These are phyloP conservation scores for Cronartium ribicola DNA, from an alignment of 1,284 basidiomycete species.

Conservation along the genomic window DNA sequence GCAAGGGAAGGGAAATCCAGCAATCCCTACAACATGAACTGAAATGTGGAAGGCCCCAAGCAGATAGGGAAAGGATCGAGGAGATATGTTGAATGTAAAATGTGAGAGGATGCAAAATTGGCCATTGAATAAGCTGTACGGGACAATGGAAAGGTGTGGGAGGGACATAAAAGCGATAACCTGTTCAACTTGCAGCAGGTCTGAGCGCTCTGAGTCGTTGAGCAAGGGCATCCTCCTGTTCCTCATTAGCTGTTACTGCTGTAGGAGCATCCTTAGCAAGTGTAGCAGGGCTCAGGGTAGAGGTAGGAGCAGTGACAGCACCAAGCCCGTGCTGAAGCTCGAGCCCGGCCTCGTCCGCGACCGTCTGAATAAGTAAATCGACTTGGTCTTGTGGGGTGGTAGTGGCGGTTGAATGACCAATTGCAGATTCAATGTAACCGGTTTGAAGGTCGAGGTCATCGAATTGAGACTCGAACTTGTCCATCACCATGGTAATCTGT, in stretches of 20 bases:
- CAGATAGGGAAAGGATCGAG: too few relatives aligned
- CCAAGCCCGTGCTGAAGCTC: constrained; percentile 87
- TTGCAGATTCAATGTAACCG: constrained; percentile 95
- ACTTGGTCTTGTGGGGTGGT: constrained; percentile 97
- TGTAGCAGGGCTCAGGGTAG: constrained; percentile 49
- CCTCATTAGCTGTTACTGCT: constrained; percentile 50
- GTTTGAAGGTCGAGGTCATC: constrained; percentile 97
- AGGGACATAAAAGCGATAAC: too few relatives aligned
- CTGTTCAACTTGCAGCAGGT: constrained; percentile 60
- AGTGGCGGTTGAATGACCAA: constrained; percentile 85
- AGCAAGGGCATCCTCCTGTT: constrained; percentile 72
- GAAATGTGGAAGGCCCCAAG: too few relatives aligned
- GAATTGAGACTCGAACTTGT: constrained; percentile 97
- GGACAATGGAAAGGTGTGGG: too few relatives aligned
- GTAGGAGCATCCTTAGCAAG: constrained; percentile 57
- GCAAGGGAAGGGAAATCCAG: too few relatives aligned
- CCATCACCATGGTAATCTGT: constrained; percentile 97
- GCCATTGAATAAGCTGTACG: too few relatives aligned
- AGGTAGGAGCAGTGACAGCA: constrained; percentile 57
- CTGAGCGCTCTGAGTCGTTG: constrained; percentile 73
- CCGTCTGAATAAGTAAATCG: constrained; percentile 83
- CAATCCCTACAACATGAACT: too few relatives aligned
- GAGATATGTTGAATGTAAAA: too few relatives aligned
- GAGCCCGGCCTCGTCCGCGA: constrained; percentile 94
- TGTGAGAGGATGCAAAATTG: too few relatives aligned